Percentiles rank a stretch among this genome's conserved stretches.
These are phyloP conservation scores for Hymenoscyphus linearis DNA, from an alignment of 2,329 filamentous ascomycete genomes.

Conservation along the genomic window DNA sequence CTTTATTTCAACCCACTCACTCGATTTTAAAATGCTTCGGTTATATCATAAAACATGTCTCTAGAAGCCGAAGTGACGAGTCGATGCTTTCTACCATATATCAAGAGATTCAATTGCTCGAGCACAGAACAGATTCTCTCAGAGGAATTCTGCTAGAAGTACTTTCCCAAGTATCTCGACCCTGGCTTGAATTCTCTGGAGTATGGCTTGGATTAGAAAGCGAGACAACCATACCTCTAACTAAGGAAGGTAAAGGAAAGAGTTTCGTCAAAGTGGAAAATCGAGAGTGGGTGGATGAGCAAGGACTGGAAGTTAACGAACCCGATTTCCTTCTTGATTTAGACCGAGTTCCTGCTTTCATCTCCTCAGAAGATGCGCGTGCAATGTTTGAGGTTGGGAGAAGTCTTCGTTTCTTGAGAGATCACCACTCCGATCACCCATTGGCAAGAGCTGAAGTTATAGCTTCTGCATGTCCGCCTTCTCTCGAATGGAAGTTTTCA, in stretches of 20 bases:
- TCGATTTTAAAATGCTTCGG: slow-evolving; percentile 30
- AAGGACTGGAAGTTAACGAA: slow-evolving; percentile 51
- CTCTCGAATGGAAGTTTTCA: slow-evolving; percentile 62
- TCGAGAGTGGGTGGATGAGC: slow-evolving; percentile 51
- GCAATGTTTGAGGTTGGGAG: slow-evolving; percentile 75
- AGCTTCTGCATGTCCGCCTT: slow-evolving; percentile 45
- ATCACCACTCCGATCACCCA: slow-evolving; percentile 66
- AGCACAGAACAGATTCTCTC: slow-evolving; percentile 57
- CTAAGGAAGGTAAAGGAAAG: slow-evolving; percentile 43
- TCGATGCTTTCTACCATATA: slow-evolving; percentile 58
- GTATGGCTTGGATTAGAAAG: slow-evolving; percentile 69
- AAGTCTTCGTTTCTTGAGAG: slow-evolving; percentile 67
- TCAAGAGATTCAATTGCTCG: slow-evolving; percentile 54
- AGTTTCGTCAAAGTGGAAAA: slow-evolving; percentile 57
- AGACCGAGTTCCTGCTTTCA: slow-evolving; percentile 64
- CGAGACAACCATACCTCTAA: slow-evolving; percentile 50
- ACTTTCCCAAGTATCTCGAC: slow-evolving; percentile 54
- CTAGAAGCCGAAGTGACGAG: slow-evolving; percentile 46
- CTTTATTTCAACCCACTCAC: slow-evolving; percentile 29
- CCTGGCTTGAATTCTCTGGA: slow-evolving; percentile 63
- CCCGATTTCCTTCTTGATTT: slow-evolving; percentile 59
- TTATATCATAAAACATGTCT: slow-evolving; percentile 25
- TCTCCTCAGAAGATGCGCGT: slow-evolving; percentile 63
- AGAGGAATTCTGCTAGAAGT: slow-evolving; percentile 63
- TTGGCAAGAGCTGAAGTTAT: slow-evolving; percentile 51